Evolutionary conservation across 129 eudicot genomes (phyloP).

Genomic region (Cynara cardunculus): DNA sequence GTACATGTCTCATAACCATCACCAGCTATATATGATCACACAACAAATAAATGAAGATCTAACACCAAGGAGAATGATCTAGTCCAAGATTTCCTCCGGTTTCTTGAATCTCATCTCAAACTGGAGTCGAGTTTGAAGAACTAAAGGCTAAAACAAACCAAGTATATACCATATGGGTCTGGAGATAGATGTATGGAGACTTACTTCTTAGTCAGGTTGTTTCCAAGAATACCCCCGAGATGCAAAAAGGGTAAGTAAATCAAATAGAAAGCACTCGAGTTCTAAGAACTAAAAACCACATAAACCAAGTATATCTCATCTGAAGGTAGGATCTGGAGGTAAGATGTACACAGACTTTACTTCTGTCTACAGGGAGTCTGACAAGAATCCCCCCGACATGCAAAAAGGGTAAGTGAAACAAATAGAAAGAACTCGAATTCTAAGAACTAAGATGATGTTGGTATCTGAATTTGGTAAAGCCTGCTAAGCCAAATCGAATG

Average conservation of each 20-base stretch:
- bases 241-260: not conserved
- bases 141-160: not conserved
- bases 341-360: too few species aligned
- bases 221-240: not conserved
- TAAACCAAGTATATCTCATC: too few species aligned
- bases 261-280: not conserved
- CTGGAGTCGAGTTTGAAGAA: not conserved
- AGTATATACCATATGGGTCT: not conserved
- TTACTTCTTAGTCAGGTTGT: not conserved
- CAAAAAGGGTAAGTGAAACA: not conserved
- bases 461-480: slow-evolving; percentile 63
- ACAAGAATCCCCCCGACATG: not conserved
- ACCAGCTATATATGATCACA: too few species aligned
- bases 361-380: too few species aligned
- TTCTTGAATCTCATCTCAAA: not conserved
- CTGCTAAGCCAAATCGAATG: slow-evolving; percentile 86
- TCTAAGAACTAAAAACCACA: slow-evolving; percentile 20
- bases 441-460: slow-evolving; percentile 9
- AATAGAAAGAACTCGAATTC: not conserved
- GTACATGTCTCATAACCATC: not conserved
- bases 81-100: not conserved
- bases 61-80: not conserved
- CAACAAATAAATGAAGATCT: not conserved
- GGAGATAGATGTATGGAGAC: not conserved
- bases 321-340: slow-evolving; percentile 60